A percentile compares a stretch with the other conserved stretches of the same genome.
These are phyloP conservation scores for Boletus holoroseus DNA, from an alignment of 1,284 basidiomycete species.

Conservation along the genomic window DNA sequence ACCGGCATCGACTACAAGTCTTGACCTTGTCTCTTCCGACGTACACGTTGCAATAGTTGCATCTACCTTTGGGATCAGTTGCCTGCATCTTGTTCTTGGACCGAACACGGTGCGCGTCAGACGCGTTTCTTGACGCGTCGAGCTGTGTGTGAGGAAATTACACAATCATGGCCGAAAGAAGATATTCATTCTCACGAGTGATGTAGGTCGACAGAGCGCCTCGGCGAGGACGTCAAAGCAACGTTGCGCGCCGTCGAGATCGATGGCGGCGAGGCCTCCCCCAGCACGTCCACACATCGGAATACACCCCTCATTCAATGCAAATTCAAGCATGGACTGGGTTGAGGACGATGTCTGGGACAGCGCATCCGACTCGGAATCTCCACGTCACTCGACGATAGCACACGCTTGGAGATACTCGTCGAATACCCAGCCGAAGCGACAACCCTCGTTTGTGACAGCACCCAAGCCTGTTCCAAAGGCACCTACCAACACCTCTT, in stretches of 20 bases:
- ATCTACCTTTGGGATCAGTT: constrained; percentile 23
- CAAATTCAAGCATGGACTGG: constrained; percentile 52
- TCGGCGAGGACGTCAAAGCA: neutral
- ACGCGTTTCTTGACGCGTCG: neutral
- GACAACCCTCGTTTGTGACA: constrained; percentile 37
- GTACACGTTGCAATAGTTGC: constrained; percentile 28
- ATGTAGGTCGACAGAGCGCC: neutral
- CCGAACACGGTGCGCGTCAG: neutral
- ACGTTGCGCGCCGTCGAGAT: constrained; percentile 22
- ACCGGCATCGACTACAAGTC: constrained; percentile 31
- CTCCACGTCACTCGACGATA: constrained; percentile 47
- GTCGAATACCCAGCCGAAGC: constrained; percentile 30
- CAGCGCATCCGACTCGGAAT: constrained; percentile 78
- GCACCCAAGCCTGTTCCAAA: constrained; percentile 57
- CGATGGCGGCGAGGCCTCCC: constrained; percentile 64
- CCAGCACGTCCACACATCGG: constrained; percentile 72
- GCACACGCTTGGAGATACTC: constrained; percentile 45
- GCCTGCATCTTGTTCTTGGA: neutral
- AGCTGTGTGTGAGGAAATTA: neutral
- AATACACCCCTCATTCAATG: constrained; percentile 53
- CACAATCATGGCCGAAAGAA: neutral
- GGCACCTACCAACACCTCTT: constrained; percentile 48
- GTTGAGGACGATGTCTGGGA: constrained; percentile 89
- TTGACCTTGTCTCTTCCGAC: constrained; percentile 30
- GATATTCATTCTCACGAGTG: constrained; percentile 14